Evolutionary conservation across 306 rosid genomes (phyloP), one percentile per base, ranked within the genome.

Genomic region (Castanea mollissima): DNA sequence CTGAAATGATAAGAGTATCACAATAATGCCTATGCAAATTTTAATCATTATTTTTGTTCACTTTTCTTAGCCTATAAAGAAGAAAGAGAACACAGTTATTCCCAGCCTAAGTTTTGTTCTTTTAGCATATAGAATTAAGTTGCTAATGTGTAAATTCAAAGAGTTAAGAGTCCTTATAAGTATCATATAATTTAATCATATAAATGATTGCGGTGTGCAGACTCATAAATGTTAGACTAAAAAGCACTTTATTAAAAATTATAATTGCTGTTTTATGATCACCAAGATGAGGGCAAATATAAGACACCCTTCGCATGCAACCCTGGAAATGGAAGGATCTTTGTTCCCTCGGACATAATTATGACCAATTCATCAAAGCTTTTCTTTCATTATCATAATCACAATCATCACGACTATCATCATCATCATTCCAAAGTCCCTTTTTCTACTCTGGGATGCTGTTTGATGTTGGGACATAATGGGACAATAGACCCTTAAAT

Each of bases 321-420:
- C 80, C 78, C 59, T 78, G 85, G 84, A 80, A 81, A 76, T 80
- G 74, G 85, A 90, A 85, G 90, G 86, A 85, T 81, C 89, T 76
- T 80, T 86, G 90, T 67, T 84, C 83, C 84, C 80, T 52, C 57
- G 49, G 88, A 90, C 92, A 91, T 85, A 79, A 91, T 93, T 46
- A 89, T 89, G 76, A 65, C 52, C 74, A 79, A 84, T 87, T 79
- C 78, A 74, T 79, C 91, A 75, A 76, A 76, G 85, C 85, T 90
- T 83, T 81, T 77, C 60, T 84, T 78, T 64, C 79, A 58, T 75
- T 69, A 75, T 85, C 77, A 18, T 81, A 63, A 76, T 67, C 41
- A 85, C 86, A 54, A 81, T 78, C 82, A 83, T 88, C 84, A 83
- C 83, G 62, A 80, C 81, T 76, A 81, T 84, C 80, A 63, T 81